Conservation (phyloP, 1,139 yeast species). For the Saccharomyces uvarum region DNA sequence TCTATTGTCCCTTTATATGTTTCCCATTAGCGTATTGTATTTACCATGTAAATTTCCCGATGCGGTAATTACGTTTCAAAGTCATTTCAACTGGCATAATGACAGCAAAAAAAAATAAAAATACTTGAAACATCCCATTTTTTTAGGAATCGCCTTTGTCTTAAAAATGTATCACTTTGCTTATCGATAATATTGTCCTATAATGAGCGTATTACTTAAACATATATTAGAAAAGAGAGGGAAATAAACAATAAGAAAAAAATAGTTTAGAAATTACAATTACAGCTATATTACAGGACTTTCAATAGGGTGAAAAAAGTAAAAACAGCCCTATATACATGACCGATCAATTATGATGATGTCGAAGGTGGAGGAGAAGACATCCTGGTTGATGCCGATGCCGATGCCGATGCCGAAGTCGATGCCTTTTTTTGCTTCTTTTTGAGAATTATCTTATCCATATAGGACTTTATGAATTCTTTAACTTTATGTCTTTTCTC, state of each 20-base stretch:
- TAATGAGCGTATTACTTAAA: not conserved
- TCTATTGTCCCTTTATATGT: slow-evolving; percentile 4
- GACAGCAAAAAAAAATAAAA: not conserved
- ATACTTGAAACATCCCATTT: not conserved
- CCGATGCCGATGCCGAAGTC: slow-evolving; percentile 1
- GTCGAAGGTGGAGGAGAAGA: not conserved
- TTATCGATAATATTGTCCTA: not conserved
- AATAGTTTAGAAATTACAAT: not conserved
- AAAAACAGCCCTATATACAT: not conserved
- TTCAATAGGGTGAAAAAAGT: not conserved
- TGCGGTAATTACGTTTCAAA: slow-evolving; percentile 15
- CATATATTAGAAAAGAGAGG: not conserved
- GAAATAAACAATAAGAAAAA: not conserved
- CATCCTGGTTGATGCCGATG: slow-evolving; percentile 4
- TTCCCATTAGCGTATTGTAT: slow-evolving; percentile 4
- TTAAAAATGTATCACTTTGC: not conserved
- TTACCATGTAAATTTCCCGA: slow-evolving; percentile 13
- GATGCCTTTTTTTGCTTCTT: slow-evolving; percentile 34
- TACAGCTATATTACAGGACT: not conserved
- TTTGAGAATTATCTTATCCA: slow-evolving; percentile 65
- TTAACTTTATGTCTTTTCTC: slow-evolving; percentile 66
- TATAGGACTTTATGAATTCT: slow-evolving; percentile 54
- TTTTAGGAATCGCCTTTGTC: not conserved
- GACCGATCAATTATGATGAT: not conserved
- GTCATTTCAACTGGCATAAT: not conserved